Evolutionary conservation across 1,284 basidiomycete genomes (phyloP).

Genomic region (Ustilago cynodontis): DNA sequence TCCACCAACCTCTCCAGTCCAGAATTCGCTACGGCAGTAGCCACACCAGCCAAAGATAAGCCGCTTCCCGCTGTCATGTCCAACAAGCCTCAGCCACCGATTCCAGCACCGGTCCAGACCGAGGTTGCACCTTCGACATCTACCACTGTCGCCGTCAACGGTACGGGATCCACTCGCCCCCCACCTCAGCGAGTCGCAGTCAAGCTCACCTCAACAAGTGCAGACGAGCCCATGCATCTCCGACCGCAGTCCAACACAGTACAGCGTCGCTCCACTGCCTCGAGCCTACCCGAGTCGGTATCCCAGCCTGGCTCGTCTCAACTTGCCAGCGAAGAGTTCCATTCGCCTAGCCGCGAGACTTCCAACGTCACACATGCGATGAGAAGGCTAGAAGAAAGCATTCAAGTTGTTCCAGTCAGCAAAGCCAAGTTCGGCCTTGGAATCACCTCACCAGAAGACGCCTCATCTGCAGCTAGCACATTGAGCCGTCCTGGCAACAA

Average conservation of each 20-base stretch:
- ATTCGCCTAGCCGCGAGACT: not conserved
- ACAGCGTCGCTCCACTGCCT: constrained; percentile 20
- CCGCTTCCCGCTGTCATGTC: not conserved
- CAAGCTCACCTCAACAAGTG: constrained; percentile 2
- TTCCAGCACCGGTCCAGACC: constrained; percentile 8
- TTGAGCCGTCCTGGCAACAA: not conserved
- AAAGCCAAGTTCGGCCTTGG: constrained; percentile 28
- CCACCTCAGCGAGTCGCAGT: not conserved
- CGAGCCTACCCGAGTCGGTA: constrained; percentile 38
- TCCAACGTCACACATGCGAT: constrained; percentile 9
- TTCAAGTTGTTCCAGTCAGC: not conserved
- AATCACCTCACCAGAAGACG: constrained; percentile 16
- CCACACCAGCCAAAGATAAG: constrained; percentile 14
- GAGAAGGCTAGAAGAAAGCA: constrained; percentile 19
- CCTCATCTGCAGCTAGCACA: not conserved
- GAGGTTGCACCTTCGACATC: not conserved
- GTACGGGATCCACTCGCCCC: not conserved
- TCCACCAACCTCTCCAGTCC: constrained; percentile 39
- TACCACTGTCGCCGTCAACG: not conserved
- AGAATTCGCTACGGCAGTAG: constrained; percentile 6
- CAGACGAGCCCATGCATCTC: constrained; percentile 5
- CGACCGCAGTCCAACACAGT: not conserved
- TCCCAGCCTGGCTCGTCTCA: constrained; percentile 32
- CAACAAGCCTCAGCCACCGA: constrained; percentile 28
- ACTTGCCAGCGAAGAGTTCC: constrained; percentile 28